A percentile compares a stretch with the other conserved stretches of the same genome.
Conservation (phyloP, 441 rosid species). For the Manihot esculenta region DNA sequence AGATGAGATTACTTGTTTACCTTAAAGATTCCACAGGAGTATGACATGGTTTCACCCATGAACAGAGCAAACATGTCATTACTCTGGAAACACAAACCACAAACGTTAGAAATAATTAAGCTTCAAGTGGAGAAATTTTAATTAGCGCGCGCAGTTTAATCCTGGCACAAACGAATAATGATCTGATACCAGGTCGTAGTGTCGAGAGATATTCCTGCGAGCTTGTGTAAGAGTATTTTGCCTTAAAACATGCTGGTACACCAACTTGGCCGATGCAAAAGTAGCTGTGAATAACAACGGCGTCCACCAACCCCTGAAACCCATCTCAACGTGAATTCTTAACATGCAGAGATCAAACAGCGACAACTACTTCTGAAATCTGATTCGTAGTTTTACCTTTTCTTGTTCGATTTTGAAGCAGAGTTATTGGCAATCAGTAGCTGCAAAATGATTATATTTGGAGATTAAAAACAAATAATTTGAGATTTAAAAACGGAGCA, state of each 20-base stretch:
- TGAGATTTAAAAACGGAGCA: too few relatives aligned
- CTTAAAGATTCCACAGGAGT: conserved; percentile 86
- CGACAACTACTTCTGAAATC: too few relatives aligned
- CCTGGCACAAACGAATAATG: too few relatives aligned
- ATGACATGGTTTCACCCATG: conserved; percentile 90
- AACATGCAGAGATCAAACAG: too few relatives aligned
- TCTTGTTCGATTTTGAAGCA: conserved; percentile 43
- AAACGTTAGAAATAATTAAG: too few relatives aligned
- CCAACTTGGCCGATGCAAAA: conserved; percentile 66
- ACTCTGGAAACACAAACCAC: conserved; percentile 44
- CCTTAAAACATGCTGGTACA: conserved; percentile 61
- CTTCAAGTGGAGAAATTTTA: too few relatives aligned
- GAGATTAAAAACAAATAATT: too few relatives aligned
- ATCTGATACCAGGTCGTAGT: conserved; percentile 82
- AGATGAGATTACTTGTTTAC: conserved; percentile 27
- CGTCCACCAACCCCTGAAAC: conserved; percentile 93
- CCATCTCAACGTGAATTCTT: too few relatives aligned
- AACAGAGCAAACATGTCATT: conserved; percentile 78
- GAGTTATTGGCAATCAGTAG: conserved; percentile 78
- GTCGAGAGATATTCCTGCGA: conserved; percentile 85
- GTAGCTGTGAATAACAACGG: conserved; percentile 76
- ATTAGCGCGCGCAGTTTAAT: too few relatives aligned
- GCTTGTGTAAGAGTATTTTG: conserved; percentile 86
- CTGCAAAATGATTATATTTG: conserved; percentile 31
- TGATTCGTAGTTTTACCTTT: conserved; percentile 39